phyloP scores from a whole-genome alignment of 148 eudicot genomes.

The Nepenthes gracilis region DNA sequence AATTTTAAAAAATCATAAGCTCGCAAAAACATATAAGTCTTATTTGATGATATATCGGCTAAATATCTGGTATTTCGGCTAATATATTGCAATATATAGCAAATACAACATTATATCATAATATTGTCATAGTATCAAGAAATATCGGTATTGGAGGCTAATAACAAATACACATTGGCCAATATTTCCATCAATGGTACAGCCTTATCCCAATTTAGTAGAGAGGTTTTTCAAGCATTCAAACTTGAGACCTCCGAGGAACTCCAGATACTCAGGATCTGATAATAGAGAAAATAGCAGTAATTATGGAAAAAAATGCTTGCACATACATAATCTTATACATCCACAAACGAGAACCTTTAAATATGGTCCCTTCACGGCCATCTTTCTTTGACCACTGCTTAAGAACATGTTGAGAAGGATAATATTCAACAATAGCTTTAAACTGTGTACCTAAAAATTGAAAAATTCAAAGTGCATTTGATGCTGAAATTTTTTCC shows the following conservation, averaged over 20 bases:
- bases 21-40: no score
- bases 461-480: not conserved
- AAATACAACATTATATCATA: no score
- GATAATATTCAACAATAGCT: slow-evolving; percentile 54
- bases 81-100: no score
- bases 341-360: slow-evolving; percentile 24
- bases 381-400: slow-evolving; percentile 51
- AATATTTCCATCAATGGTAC: no score
- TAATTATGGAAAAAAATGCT: not conserved
- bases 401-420: slow-evolving; percentile 57
- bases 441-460: slow-evolving; percentile 47
- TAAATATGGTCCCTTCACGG: slow-evolving; percentile 48
- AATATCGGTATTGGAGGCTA: no score
- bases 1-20: not conserved
- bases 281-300: slow-evolving; percentile 5
- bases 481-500: not conserved
- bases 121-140: no score
- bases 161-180: no score
- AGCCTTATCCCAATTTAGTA: no score
- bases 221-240: no score
- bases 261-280: slow-evolving; percentile 64
- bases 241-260: no score
- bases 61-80: no score
- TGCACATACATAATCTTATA: not conserved
- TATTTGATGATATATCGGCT: no score